Percentiles rank a stretch among this genome's conserved stretches.
Evolutionary conservation across 495 filamentous ascomycete genomes (phyloP).

Genomic region (Evernia prunastri): DNA sequence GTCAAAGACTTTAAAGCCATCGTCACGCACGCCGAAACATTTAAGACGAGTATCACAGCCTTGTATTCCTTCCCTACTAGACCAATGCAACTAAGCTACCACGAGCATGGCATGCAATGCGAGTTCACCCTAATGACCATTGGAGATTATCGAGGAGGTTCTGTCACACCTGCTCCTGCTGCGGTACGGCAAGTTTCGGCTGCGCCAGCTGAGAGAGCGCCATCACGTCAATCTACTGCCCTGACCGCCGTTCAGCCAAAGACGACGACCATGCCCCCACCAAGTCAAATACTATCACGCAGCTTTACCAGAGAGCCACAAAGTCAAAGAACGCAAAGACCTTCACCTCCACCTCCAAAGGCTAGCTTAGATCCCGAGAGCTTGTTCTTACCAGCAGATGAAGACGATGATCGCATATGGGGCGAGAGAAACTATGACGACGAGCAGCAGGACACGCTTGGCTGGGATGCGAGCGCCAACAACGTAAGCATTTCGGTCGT

Average conservation of each 20-base stretch:
- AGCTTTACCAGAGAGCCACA: constrained; percentile 21
- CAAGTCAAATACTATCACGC: constrained; percentile 34
- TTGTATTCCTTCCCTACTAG: constrained; percentile 71
- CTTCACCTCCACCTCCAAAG: constrained; percentile 46
- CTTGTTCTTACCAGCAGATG: constrained; percentile 67
- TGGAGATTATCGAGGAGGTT: constrained; percentile 55
- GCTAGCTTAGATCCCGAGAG: constrained; percentile 63
- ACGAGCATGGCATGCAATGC: constrained; percentile 63
- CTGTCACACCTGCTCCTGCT: constrained; percentile 34
- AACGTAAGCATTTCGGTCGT: constrained; percentile 34
- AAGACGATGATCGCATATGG: constrained; percentile 67
- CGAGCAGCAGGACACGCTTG: constrained; percentile 66
- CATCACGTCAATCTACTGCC: constrained; percentile 25
- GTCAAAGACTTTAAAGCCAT: constrained; percentile 94
- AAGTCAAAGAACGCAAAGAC: constrained; percentile 23
- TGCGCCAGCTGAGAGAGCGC: constrained; percentile 35
- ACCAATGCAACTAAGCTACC: constrained; percentile 79
- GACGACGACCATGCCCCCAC: constrained; percentile 25
- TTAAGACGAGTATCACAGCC: constrained; percentile 64
- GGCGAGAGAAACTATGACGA: constrained; percentile 69
- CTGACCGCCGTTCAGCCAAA: constrained; percentile 14
- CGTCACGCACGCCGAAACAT: constrained; percentile 73
- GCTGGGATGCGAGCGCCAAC: constrained; percentile 70
- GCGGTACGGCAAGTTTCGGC: constrained; percentile 33
- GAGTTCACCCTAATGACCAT: constrained; percentile 95